phyloP scores from a whole-genome alignment of 2,329 filamentous ascomycete species.

The Grosmannia serpens region DNA sequence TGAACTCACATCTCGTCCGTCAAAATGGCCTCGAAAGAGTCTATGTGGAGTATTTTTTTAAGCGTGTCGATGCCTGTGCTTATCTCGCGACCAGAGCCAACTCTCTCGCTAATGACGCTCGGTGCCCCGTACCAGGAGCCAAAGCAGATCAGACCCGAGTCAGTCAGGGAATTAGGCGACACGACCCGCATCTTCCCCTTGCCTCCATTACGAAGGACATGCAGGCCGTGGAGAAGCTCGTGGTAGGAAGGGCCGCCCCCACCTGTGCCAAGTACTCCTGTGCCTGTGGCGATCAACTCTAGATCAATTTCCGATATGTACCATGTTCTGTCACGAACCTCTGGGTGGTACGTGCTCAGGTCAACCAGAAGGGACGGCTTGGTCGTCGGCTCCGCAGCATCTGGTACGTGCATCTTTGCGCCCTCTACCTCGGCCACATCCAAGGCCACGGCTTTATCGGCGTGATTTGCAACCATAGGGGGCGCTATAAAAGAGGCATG shows the following conservation, averaged over 20 bases:
- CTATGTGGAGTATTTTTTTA: constrained; percentile 20
- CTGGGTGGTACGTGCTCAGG: constrained; percentile 34
- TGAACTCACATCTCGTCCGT: constrained; percentile 26
- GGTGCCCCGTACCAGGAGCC: constrained; percentile 34
- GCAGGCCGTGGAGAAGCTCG: constrained; percentile 35
- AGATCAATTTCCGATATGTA: constrained; percentile 46
- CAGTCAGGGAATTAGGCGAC: constrained; percentile 34
- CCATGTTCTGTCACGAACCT: constrained; percentile 40
- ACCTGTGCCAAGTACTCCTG: constrained; percentile 49
- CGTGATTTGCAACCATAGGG: background rate
- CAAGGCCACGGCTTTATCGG: background rate
- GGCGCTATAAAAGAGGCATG: background rate
- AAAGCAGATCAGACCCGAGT: constrained; percentile 39
- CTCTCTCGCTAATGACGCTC: constrained; percentile 26
- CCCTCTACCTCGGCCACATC: background rate
- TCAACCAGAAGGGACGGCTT: constrained; percentile 10
- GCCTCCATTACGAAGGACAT: constrained; percentile 37
- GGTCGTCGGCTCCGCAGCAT: constrained; percentile 12
- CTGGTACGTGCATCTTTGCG: constrained; percentile 1
- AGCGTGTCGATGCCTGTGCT: constrained; percentile 24
- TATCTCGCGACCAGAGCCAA: constrained; percentile 25
- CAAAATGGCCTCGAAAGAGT: constrained; percentile 22
- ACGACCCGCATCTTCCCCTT: constrained; percentile 32
- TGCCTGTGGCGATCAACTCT: constrained; percentile 43
- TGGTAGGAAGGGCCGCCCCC: constrained; percentile 45